phyloP scores from a whole-genome alignment of 2,329 filamentous ascomycete species.

The Tolypocladium sp. region DNA sequence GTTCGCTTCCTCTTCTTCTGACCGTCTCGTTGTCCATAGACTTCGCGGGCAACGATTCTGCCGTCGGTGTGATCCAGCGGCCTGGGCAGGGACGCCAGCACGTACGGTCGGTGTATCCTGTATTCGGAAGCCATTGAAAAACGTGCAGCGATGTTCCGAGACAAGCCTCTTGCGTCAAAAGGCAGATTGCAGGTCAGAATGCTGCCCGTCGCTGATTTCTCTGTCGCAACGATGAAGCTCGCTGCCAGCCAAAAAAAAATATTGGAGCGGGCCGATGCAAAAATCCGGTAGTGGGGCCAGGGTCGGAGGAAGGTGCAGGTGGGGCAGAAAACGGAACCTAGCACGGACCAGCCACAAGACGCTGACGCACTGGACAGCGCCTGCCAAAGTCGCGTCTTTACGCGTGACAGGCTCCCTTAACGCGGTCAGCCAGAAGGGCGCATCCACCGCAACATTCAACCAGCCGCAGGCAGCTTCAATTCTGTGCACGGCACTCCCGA shows the following conservation, averaged over 20 bases:
- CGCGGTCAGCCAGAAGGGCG: background rate
- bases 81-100: constrained; percentile 49
- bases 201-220: background rate
- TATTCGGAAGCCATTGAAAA: constrained; percentile 47
- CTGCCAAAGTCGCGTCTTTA: constrained; percentile 2
- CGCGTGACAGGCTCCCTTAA: constrained; percentile 1
- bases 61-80: constrained; percentile 44
- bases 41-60: constrained; percentile 49
- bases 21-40: constrained; percentile 48
- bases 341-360: background rate
- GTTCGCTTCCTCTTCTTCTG: constrained; percentile 54
- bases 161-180: background rate
- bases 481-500: background rate
- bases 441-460: background rate
- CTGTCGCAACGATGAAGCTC: constrained; percentile 13
- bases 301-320: constrained; percentile 4
- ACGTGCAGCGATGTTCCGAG: background rate
- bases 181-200: background rate
- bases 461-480: background rate
- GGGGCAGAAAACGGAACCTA: constrained; percentile 4
- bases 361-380: background rate
- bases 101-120: constrained; percentile 55
- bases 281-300: constrained; percentile 21
- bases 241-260: constrained; percentile 23
- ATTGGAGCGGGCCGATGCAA: constrained; percentile 20